Percentiles rank a stretch among this genome's conserved stretches.
Conservation (phyloP, 768 basidiomycete species). For the Mrakia blollopis region DNA sequence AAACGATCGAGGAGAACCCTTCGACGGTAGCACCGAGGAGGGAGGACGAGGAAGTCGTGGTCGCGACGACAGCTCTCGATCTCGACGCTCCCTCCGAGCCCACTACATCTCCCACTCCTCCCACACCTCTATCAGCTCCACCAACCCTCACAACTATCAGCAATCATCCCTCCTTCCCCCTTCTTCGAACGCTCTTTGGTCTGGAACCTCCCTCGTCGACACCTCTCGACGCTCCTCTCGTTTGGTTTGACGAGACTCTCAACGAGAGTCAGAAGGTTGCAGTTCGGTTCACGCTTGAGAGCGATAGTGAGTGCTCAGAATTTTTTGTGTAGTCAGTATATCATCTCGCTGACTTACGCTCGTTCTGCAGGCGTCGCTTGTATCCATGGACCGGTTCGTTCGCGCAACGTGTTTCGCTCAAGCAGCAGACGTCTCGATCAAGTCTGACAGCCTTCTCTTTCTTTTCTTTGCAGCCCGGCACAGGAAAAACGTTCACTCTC, state of each 20-base stretch:
- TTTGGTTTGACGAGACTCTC: constrained; percentile 68
- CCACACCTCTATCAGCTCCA: neutral
- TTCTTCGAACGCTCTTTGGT: constrained; percentile 21
- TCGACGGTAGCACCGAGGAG: too few relatives aligned
- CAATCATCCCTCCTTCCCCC: constrained; percentile 39
- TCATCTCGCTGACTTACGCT: neutral
- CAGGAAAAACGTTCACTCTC: constrained; percentile 93
- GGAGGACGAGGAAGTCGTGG: neutral
- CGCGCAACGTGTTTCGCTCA: neutral
- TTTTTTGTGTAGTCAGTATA: too few relatives aligned
- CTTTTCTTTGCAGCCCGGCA: constrained; percentile 58
- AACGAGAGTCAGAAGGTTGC: constrained; percentile 82
- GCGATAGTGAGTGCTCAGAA: constrained; percentile 48
- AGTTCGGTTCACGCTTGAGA: constrained; percentile 72
- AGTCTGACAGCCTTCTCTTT: neutral
- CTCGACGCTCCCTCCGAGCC: neutral
- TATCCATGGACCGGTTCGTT: constrained; percentile 74
- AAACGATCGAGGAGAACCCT: too few relatives aligned
- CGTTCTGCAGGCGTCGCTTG: constrained; percentile 63
- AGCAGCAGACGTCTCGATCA: neutral
- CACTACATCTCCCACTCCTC: neutral
- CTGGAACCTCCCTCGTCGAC: constrained; percentile 48
- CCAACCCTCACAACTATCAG: constrained; percentile 58
- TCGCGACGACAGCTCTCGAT: neutral
- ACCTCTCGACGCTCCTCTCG: constrained; percentile 43